phyloP scores from a whole-genome alignment of 331 rosid genomes.

The Saraca asoca region DNA sequence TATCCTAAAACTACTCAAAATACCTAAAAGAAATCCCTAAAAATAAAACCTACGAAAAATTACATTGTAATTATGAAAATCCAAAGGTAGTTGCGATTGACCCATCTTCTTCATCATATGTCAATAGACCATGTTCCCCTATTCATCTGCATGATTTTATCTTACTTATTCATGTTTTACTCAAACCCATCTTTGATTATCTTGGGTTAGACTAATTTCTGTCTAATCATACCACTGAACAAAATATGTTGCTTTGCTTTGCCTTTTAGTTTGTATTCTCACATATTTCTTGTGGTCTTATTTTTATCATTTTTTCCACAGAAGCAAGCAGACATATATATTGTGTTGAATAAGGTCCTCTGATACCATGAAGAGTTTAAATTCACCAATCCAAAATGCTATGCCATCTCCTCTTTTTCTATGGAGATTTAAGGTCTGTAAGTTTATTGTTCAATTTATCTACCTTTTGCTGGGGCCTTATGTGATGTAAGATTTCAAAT shows the following conservation, averaged over 20 bases:
- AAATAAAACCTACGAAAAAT: too few species aligned
- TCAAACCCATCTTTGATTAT: too few species aligned
- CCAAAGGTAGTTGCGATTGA: too few species aligned
- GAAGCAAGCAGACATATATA: conserved; percentile 30
- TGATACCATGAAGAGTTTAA: conserved; percentile 44
- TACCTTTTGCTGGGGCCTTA: not conserved
- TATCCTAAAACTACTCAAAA: too few species aligned
- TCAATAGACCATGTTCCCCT: too few species aligned
- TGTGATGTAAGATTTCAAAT: not conserved
- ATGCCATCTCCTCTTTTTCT: conserved; percentile 83
- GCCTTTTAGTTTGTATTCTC: not conserved
- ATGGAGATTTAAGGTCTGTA: conserved; percentile 90
- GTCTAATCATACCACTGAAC: not conserved
- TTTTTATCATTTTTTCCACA: not conserved
- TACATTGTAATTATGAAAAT: too few species aligned
- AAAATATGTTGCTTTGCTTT: conserved; percentile 10
- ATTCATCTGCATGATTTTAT: too few species aligned
- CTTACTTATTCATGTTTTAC: too few species aligned
- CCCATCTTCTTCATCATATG: too few species aligned
- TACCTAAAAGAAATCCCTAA: too few species aligned
- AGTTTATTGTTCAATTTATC: conserved; percentile 10
- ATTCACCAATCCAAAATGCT: conserved; percentile 42
- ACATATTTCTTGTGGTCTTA: conserved; percentile 7
- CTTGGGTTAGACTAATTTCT: too few species aligned
- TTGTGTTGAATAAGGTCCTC: conserved; percentile 13